These are phyloP conservation scores for Cnidoscolus chayamansa DNA, from an alignment of 441 rosid species.

Conservation along the genomic window DNA sequence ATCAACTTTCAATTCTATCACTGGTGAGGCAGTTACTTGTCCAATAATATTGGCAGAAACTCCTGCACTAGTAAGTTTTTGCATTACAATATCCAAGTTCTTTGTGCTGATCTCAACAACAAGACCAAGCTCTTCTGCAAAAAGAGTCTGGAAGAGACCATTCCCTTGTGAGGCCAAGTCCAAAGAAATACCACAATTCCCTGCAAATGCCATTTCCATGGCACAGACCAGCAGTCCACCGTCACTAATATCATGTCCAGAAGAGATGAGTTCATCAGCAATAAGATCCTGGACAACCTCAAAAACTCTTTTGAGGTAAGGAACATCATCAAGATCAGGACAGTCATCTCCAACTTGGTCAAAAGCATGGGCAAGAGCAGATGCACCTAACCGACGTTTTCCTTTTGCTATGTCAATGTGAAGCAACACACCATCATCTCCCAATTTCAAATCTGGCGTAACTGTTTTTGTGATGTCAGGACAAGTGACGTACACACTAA, in stretches of 20 bases:
- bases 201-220: constrained; percentile 96
- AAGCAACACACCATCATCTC: constrained; percentile 65
- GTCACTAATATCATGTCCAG: constrained; percentile 93
- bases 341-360: constrained; percentile 81
- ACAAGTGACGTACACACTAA: constrained; percentile 83
- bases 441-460: constrained; percentile 85
- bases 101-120: constrained; percentile 67
- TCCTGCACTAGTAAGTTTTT: constrained; percentile 42
- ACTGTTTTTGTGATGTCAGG: constrained; percentile 88
- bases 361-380: constrained; percentile 86
- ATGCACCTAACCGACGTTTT: constrained; percentile 82
- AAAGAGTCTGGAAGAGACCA: constrained; percentile 68
- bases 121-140: constrained; percentile 88
- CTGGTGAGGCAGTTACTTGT: constrained; percentile 52
- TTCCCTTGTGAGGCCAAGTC: constrained; percentile 54
- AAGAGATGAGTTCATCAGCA: constrained; percentile 48
- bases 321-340: constrained; percentile 86
- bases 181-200: constrained; percentile 66
- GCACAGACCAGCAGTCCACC: constrained; percentile 77
- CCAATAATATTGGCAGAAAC: constrained; percentile 71
- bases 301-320: constrained; percentile 66
- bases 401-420: constrained; percentile 92
- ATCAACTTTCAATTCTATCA: constrained; percentile 61
- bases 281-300: constrained; percentile 73
- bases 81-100: constrained; percentile 54